These are phyloP conservation scores for Fusarium compactum DNA, from an alignment of 2,329 filamentous ascomycete genomes.

Conservation along the genomic window DNA sequence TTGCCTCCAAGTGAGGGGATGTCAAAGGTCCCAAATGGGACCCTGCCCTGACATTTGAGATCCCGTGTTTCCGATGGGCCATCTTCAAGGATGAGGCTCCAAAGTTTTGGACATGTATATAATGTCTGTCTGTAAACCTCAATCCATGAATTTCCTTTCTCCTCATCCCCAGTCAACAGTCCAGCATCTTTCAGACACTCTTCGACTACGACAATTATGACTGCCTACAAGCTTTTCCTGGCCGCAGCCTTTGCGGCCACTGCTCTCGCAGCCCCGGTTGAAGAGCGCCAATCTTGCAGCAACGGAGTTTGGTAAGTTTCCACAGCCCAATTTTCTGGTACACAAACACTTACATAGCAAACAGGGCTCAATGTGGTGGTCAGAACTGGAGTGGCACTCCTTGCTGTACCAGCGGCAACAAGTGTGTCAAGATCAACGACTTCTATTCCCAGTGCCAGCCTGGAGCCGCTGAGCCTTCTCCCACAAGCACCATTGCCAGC, in stretches of 20 bases:
- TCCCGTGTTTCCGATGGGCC: constrained; percentile 33
- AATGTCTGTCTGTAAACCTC: constrained; percentile 2
- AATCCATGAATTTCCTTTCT: not conserved
- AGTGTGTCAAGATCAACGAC: constrained; percentile 44
- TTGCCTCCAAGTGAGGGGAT: not conserved
- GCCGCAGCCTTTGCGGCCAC: constrained; percentile 39
- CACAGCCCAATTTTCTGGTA: accelerated
- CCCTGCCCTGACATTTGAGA: constrained; percentile 1
- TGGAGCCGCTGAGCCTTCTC: constrained; percentile 27
- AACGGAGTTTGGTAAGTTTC: constrained; percentile 33
- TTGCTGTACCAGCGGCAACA: constrained; percentile 53
- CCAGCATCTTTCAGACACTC: not conserved
- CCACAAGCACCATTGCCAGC: constrained; percentile 22
- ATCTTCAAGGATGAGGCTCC: not conserved
- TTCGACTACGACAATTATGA: constrained; percentile 23
- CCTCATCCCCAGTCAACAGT: constrained; percentile 10
- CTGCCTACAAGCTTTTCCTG: constrained; percentile 30
- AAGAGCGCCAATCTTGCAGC: constrained; percentile 51
- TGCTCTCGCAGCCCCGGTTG: constrained; percentile 55
- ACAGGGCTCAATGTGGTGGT: constrained; percentile 60
- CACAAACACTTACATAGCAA: constrained; percentile 14
- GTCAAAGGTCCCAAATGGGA: not conserved
- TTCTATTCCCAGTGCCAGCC: constrained; percentile 43
- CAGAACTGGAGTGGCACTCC: constrained; percentile 58
- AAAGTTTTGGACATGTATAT: constrained; percentile 6